phyloP scores from a whole-genome alignment of 768 basidiomycete species.

The Mycena crocata region DNA sequence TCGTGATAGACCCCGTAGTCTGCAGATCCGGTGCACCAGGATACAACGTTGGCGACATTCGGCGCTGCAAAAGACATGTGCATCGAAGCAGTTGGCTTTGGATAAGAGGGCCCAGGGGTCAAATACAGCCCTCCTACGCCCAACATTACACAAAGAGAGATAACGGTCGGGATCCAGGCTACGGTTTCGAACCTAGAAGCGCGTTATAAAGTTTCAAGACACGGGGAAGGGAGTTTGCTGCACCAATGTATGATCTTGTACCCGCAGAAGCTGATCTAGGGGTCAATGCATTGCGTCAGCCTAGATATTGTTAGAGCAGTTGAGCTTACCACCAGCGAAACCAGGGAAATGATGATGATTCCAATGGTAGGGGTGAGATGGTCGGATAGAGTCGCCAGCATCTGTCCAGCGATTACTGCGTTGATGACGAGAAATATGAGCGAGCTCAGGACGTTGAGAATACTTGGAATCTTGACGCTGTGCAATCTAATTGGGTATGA shows the following conservation, averaged over 20 bases:
- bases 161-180: slow-evolving; percentile 74
- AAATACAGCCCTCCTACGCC: slow-evolving; percentile 75
- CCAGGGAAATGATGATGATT: slow-evolving; percentile 53
- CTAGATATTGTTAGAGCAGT: background rate
- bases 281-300: too few relatives aligned
- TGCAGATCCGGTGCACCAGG: slow-evolving; percentile 57
- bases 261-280: slow-evolving; percentile 73
- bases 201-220: too few relatives aligned
- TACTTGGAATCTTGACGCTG: slow-evolving; percentile 62
- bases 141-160: slow-evolving; percentile 72
- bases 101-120: slow-evolving; percentile 43
- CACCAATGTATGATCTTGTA: slow-evolving; percentile 73
- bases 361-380: slow-evolving; percentile 51
- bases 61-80: slow-evolving; percentile 53
- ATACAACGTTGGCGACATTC: slow-evolving; percentile 51
- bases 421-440: slow-evolving; percentile 76
- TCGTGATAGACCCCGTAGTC: slow-evolving; percentile 60
- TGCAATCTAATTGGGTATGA: slow-evolving; percentile 59
- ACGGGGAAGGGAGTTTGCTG: slow-evolving; percentile 6
- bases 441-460: slow-evolving; percentile 69
- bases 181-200: slow-evolving; percentile 62
- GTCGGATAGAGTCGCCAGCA: slow-evolving; percentile 65
- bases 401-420: slow-evolving; percentile 77
- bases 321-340: slow-evolving; percentile 50
- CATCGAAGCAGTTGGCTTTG: slow-evolving; percentile 42